Conservation (phyloP, 1,139 yeast species). For the Magnusiomyces tetraspermus region DNA sequence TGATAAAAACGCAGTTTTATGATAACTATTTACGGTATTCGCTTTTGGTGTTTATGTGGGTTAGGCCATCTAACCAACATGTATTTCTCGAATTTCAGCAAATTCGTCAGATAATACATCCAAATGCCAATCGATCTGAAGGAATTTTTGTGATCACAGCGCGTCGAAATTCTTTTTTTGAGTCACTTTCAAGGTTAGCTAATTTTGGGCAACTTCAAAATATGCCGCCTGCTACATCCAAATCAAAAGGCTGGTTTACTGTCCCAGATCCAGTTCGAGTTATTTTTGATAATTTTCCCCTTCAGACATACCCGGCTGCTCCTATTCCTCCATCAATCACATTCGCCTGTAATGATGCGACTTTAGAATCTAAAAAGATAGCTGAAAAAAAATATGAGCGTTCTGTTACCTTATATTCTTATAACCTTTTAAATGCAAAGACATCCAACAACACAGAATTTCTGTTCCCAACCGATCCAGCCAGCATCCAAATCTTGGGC, state of each 20-base stretch:
- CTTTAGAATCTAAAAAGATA: background rate
- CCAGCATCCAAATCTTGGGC: constrained; percentile 23
- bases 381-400: background rate
- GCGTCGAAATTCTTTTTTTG: background rate
- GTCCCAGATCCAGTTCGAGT: constrained; percentile 39
- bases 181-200: background rate
- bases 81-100: no score
- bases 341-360: constrained; percentile 8
- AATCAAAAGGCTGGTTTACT: constrained; percentile 18
- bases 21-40: no score
- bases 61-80: background rate
- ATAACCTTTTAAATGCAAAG: constrained; percentile 18
- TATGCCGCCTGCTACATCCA: background rate
- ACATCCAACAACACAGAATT: constrained; percentile 8
- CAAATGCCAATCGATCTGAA: no score
- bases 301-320: constrained; percentile 33
- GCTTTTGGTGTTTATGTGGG: background rate
- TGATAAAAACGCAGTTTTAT: no score
- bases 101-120: no score
- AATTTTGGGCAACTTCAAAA: no score
- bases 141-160: background rate
- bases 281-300: constrained; percentile 45
- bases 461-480: constrained; percentile 26
- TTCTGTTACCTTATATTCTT: constrained; percentile 20
- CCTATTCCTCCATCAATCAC: constrained; percentile 5